Base-by-base conservation (phyloP, 2,329 filamentous ascomycete genomes). In the Botrytis cinerea region DNA sequence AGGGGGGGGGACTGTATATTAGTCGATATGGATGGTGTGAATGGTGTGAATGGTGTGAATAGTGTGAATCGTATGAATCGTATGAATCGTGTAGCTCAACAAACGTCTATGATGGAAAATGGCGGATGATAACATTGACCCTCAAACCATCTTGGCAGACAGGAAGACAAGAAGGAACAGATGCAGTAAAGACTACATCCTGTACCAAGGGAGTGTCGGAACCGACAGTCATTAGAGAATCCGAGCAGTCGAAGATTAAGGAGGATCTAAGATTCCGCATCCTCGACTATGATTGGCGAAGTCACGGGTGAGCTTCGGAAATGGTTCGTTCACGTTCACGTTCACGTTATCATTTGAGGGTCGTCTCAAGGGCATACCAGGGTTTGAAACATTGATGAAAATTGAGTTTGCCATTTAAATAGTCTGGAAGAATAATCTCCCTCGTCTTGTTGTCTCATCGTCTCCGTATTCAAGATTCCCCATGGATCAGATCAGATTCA, bases 371-470 rank as follows among this genome's bases (percentile, higher is more conserved):
- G 14, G 2, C 4, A 1, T 16, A 38, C 63, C 25, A n/a, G 63
- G 64, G 64, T 35, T 40, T 54, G 45, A 54, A 67, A 67, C 64
- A 54, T 18, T 7, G 18, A 54, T 28, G 35, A 28, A 54, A 67
- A 40, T 54, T 10, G 22, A 32, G n/a, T 57, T 67, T 32, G 8
- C 32, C 2, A 10, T 67, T 28, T 38, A 28, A 28, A 28, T 2
- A 28, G 20, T 67, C 45, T 51, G 45, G 63, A 67, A 20, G 7
- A 63, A 38, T 25, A 38, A 4, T 22, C 51, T 66, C 32, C 22
- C 25, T 35, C 35, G 35, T 35, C 35, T 35, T 35, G 35, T 35
- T 35, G 20, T 64, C 60, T 62, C 32, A 22, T 38, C 18, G 28
- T 60, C 12, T n/a, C 38, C 20, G 7, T 18, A 48, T 25, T 66